Conservation (phyloP, 192 early-diverging fungal genomes). For the Coemansia sp. region DNA sequence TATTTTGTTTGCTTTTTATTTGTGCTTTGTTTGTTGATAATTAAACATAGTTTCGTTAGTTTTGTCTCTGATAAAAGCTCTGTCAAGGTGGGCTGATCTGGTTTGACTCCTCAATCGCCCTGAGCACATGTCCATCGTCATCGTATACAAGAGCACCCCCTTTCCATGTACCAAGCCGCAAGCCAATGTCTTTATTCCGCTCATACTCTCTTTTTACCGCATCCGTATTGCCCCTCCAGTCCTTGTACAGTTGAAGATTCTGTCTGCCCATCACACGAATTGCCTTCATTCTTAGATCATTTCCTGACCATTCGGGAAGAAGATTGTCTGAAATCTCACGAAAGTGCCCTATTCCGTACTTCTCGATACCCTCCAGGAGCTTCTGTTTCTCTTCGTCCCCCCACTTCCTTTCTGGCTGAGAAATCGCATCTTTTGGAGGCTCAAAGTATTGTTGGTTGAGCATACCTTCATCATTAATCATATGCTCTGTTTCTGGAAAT, state of each 20-base stretch:
- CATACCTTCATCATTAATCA: constrained; percentile 79
- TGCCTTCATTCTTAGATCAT: constrained; percentile 82
- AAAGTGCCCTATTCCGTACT: constrained; percentile 85
- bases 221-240: constrained; percentile 76
- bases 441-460: constrained; percentile 81
- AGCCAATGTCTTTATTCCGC: constrained; percentile 77
- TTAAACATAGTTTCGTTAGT: background rate
- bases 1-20: background rate
- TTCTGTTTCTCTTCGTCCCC: constrained; percentile 74
- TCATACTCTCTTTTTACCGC: constrained; percentile 73
- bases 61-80: background rate
- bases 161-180: constrained; percentile 77
- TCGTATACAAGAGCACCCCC: constrained; percentile 78
- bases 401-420: constrained; percentile 73
- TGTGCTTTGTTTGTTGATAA: background rate
- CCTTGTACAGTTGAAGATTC: constrained; percentile 82
- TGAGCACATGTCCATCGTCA: constrained; percentile 74
- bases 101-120: constrained; percentile 56
- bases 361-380: constrained; percentile 78
- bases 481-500: constrained; percentile 80
- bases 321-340: constrained; percentile 78
- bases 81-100: constrained; percentile 27
- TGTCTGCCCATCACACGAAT: constrained; percentile 85
- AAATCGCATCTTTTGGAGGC: constrained; percentile 68
- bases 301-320: constrained; percentile 72